Base-by-base conservation (phyloP, 1,284 basidiomycete genomes). In the Mrakiaceae sp. region DNA sequence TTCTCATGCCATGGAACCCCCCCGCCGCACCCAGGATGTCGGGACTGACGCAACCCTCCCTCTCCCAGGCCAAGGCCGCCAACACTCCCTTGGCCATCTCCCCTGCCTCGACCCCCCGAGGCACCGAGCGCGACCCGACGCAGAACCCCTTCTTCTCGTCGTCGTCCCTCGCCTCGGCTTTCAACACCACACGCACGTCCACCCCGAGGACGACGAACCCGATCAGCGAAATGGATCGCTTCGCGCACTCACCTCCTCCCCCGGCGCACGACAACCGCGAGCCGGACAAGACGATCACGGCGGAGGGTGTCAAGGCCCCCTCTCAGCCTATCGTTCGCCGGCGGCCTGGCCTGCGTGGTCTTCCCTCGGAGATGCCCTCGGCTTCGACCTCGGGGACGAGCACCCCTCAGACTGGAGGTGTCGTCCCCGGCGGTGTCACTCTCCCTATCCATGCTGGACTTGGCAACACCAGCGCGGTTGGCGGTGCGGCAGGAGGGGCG, bases 71-170 rank as follows among this genome's bases (percentile, higher is more conserved):
- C 11, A 44, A 61, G 8, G 49, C 51, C 3, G 42, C 49, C 1
- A 61, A 61, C 27, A 27, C 27, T 27, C 27, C 27, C 27, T 1
- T 27, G 40, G 58, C 58, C 11, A 40, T 27, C 8, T 61, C 60
- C 7, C 60, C 60, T n/a, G 8, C 44, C 8, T 40, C 60, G 3
- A 61, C 60, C 42, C 60, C 60, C 1, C 50, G 60, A 3, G 11
- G 2, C 3, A 40, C 52, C 52, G 52, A 40, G 42, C 43, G n/a
- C 43, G 55, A 57, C 42, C 50, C 60, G 39, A 8, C 47, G 12
- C 44, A 27, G 9, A 61, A 61, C 50, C 60, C 60, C 5, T 61
- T 61, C 50, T 61, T 61, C 50, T 40, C 50, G 27, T 16, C n/a
- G 16, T 27, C 51, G 7, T 14, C 12, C 42, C 39, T 6, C 50